Base-by-base conservation (phyloP, 495 filamentous ascomycete species). In the Penicillium roqueforti region DNA sequence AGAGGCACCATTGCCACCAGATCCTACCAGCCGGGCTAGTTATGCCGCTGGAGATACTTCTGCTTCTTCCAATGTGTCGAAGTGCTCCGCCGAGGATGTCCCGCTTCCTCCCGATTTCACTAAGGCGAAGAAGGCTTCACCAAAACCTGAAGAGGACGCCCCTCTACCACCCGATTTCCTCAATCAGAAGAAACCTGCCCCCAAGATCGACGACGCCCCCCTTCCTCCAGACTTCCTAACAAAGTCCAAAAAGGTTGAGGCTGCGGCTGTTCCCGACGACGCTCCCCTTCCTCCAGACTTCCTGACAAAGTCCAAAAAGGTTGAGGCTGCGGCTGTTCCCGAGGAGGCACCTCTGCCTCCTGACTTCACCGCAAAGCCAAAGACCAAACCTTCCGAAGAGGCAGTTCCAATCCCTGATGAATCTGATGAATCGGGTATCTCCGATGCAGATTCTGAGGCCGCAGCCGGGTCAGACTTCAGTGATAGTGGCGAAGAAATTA, bases 1-100 rank as follows among this genome's bases (percentile, higher is more conserved):
- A 1, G 81, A 85, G 59, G 64, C 79, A 13, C 88, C 90, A 47
- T 68, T 92, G 32, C 89, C 89, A 28, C 88, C 88, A n/a, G 86
- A 91, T 55, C 67, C 87, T 39, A 88, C 85, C 19, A 90, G 83
- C 73, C 86, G 84, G 72, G 74, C 76, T 54, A 74, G 63, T 41
- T 89, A 84, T 68, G 75, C 76, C 29, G 69, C 83, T 48, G 82
- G 85, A 25, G 85, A 89, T 48, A 85, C 85, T 23, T 87, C 87
- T 6, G 78, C 78, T 51, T 88, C 86, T 16, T 87, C 87, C 4
- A 80, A 78, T 45, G 70, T 73, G 6, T 77, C 79, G 11, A 72
- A 76, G 56, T 73, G 65, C 42, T 76, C 74, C n/a, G 46, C 63
- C 54, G 73, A 79, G 43, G 77, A 81, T 45, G 70, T 68, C 16